phyloP scores from a whole-genome alignment of 306 rosid species.

The Trichosanthes truncata region DNA sequence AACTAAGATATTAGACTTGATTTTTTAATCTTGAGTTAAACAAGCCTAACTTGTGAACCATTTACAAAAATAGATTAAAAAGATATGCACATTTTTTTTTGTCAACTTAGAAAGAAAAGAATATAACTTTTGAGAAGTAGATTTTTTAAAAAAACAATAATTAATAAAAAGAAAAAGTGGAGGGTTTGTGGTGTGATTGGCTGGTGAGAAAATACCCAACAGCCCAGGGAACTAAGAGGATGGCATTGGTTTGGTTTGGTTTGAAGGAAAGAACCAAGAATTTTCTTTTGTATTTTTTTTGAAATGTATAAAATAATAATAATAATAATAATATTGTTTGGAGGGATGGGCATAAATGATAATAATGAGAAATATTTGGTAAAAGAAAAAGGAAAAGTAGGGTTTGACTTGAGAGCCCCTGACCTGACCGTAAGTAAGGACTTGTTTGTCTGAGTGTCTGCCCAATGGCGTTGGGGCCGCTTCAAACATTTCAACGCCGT shows the following conservation, averaged over 20 bases:
- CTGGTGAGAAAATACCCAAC: conserved; percentile 12
- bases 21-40: no score
- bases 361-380: background rate
- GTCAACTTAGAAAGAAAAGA: background rate
- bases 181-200: background rate
- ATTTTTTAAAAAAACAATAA: background rate
- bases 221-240: background rate
- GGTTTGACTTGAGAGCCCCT: background rate
- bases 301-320: background rate
- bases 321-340: no score
- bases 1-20: no score
- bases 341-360: background rate
- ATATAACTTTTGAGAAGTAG: background rate
- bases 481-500: background rate
- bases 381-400: background rate
- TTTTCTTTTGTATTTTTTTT: background rate
- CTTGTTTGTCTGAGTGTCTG: background rate
- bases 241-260: background rate
- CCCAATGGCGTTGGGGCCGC: background rate
- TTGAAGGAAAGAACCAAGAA: background rate
- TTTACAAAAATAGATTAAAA: background rate
- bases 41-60: no score
- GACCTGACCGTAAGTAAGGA: background rate
- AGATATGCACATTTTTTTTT: background rate
- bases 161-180: background rate